These are phyloP conservation scores for Puccinia coronata DNA, from an alignment of 1,284 basidiomycete genomes.

Conservation along the genomic window DNA sequence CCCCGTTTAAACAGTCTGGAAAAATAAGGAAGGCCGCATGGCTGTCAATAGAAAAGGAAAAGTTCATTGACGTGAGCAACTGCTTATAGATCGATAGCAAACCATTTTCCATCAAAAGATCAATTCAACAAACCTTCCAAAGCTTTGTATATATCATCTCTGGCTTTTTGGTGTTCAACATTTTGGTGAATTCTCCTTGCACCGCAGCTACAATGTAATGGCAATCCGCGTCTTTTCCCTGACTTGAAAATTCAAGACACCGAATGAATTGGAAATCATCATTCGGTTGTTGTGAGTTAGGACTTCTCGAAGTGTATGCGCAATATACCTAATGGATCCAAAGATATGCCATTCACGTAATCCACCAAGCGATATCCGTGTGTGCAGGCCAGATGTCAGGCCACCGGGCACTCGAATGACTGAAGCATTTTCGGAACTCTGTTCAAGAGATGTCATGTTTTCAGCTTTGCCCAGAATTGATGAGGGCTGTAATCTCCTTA, in stretches of 20 bases:
- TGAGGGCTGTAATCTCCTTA: not conserved
- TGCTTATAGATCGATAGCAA: not conserved
- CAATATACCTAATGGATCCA: constrained; percentile 49
- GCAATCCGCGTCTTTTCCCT: constrained; percentile 69
- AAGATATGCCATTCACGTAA: constrained; percentile 49
- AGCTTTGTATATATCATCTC: constrained; percentile 53
- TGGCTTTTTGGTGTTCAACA: constrained; percentile 70
- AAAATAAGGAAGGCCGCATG: constrained; percentile 76
- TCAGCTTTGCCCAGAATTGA: not conserved
- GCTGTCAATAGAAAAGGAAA: constrained; percentile 61
- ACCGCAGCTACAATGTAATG: constrained; percentile 77
- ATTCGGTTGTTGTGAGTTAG: not conserved
- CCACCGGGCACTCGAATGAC: constrained; percentile 43
- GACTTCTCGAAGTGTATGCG: not conserved
- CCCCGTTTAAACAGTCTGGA: constrained; percentile 72
- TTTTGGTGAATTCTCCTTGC: constrained; percentile 69
- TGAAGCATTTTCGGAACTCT: constrained; percentile 29
- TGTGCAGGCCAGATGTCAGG: constrained; percentile 47
- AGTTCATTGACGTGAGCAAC: not conserved
- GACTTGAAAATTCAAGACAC: constrained; percentile 60
- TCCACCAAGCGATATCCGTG: constrained; percentile 40
- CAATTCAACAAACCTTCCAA: constrained; percentile 7
- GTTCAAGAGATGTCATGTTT: not conserved
- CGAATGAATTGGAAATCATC: not conserved
- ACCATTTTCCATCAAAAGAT: not conserved